A percentile compares a stretch with the other conserved stretches of the same genome.
Evolutionary conservation across 1,139 yeast species (phyloP).

Genomic region (Blastobotrys illinoisensis): DNA sequence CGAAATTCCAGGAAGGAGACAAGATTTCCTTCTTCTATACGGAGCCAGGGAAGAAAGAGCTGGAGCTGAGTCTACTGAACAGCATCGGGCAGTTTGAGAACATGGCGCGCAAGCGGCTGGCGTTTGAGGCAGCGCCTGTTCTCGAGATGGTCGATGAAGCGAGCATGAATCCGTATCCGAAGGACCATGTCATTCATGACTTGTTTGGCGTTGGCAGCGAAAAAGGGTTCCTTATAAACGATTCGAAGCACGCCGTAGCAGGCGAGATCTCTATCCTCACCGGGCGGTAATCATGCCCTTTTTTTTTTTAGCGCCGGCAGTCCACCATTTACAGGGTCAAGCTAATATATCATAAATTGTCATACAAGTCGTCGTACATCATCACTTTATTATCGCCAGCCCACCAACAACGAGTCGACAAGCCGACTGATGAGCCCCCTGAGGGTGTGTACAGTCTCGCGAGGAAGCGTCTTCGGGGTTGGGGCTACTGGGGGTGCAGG

Average conservation of each 20-base stretch:
- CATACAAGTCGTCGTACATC: not conserved
- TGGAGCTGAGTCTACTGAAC: not conserved
- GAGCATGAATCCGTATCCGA: conserved; percentile 12
- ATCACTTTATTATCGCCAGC: not conserved
- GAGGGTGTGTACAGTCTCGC: not conserved
- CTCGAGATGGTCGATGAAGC: conserved; percentile 17
- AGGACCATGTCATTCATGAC: conserved; percentile 15
- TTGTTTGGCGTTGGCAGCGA: conserved; percentile 33
- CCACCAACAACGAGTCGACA: not conserved
- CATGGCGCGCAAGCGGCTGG: conserved; percentile 6
- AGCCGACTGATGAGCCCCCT: not conserved
- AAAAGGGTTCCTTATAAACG: conserved; percentile 30
- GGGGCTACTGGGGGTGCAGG: not conserved
- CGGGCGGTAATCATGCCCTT: not conserved
- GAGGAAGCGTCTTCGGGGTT: not conserved
- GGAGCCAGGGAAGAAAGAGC: conserved; percentile 10
- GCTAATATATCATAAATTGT: not conserved
- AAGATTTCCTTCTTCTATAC: conserved; percentile 43
- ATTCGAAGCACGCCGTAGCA: conserved; percentile 28
- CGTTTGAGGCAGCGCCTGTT: conserved; percentile 23
- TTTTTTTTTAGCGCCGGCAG: too few relatives aligned
- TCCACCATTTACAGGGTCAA: not conserved
- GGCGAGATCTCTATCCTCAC: conserved; percentile 22
- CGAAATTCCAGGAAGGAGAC: conserved; percentile 43
- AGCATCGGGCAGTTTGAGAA: not conserved